phyloP scores from a whole-genome alignment of 2,329 filamentous ascomycete species.

The Venturiaceae sp. region DNA sequence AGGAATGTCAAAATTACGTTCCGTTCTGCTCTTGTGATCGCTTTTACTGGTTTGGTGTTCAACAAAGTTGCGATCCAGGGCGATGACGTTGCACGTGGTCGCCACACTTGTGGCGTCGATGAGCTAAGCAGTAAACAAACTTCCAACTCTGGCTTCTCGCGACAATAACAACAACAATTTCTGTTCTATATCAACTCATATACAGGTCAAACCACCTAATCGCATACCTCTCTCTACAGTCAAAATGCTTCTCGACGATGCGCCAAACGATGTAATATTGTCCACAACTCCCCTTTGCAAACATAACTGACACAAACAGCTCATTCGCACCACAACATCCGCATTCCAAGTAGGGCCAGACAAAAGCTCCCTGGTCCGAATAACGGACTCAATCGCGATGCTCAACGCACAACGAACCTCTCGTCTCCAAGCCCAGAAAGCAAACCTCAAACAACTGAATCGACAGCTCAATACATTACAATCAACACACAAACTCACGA shows the following conservation, averaged over 20 bases:
- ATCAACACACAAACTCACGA: slow-evolving; percentile 67
- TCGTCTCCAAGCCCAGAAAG: slow-evolving; percentile 42
- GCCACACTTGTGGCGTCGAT: background rate
- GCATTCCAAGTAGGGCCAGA: slow-evolving; percentile 95
- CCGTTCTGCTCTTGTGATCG: background rate
- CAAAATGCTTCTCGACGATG: slow-evolving; percentile 83
- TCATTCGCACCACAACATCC: slow-evolving; percentile 81
- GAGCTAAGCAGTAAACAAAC: background rate
- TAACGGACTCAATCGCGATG: slow-evolving; percentile 72
- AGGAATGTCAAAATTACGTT: background rate
- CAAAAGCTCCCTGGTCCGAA: slow-evolving; percentile 71
- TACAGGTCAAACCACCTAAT: background rate
- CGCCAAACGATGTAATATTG: slow-evolving; percentile 66
- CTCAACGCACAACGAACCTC: slow-evolving; percentile 77
- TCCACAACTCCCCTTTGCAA: background rate
- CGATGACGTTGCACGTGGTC: background rate
- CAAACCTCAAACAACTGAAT: slow-evolving; percentile 46
- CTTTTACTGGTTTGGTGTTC: background rate
- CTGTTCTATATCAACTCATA: background rate
- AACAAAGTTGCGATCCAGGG: no score
- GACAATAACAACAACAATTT: background rate
- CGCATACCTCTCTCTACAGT: background rate
- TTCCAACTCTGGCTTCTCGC: background rate
- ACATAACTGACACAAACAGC: slow-evolving; percentile 37
- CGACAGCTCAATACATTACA: slow-evolving; percentile 67